phyloP scores from a whole-genome alignment of 2,329 filamentous ascomycete species.

The Ramularia endophylla region DNA sequence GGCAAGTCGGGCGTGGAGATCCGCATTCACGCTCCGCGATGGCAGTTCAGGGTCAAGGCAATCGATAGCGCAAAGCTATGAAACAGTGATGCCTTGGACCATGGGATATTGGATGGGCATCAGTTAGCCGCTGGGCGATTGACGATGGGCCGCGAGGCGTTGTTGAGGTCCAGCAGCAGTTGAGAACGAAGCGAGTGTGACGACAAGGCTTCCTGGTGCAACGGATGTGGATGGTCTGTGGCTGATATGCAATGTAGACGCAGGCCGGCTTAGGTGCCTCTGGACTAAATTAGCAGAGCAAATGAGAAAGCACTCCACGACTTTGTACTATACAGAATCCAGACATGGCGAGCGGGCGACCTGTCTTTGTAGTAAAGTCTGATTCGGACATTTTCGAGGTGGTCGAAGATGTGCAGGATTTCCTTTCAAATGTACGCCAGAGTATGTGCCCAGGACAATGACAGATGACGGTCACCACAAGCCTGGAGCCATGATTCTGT shows the following conservation, averaged over 20 bases:
- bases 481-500: too few species aligned
- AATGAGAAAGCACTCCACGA: constrained; percentile 15
- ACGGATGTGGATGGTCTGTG: constrained; percentile 4
- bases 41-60: constrained; percentile 48
- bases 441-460: too few species aligned
- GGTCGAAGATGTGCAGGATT: too few species aligned
- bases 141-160: too few species aligned
- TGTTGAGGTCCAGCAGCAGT: neutral
- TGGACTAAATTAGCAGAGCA: constrained; percentile 8
- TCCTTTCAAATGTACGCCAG: too few species aligned
- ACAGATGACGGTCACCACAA: too few species aligned
- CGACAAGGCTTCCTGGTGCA: constrained; percentile 16
- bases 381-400: too few species aligned
- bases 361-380: too few species aligned
- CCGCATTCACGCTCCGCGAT: constrained; percentile 56
- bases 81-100: neutral
- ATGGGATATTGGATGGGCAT: constrained; percentile 1
- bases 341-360: too few species aligned
- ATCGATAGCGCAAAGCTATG: constrained; percentile 26
- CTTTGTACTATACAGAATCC: neutral
- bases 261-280: constrained; percentile 4
- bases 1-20: constrained; percentile 39
- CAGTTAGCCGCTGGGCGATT: neutral
- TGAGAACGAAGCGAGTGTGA: constrained; percentile 8
- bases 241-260: constrained; percentile 13